These are phyloP conservation scores for Populus hybrid DNA, from an alignment of 441 rosid genomes.

Conservation along the genomic window DNA sequence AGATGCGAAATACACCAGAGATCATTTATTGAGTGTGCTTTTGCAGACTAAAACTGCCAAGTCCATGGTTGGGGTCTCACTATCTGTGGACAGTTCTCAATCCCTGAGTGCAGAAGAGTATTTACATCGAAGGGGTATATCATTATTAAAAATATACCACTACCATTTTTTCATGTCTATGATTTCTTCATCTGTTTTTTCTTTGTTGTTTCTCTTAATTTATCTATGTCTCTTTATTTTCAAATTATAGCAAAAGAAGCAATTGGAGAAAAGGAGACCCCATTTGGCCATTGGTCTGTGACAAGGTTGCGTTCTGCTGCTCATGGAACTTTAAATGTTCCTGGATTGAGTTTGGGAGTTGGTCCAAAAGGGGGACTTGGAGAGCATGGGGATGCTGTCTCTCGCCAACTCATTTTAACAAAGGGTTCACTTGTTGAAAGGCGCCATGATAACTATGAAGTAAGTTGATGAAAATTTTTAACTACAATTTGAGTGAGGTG, in stretches of 20 bases:
- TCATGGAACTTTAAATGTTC: conserved; percentile 85
- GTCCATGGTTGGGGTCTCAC: conserved; percentile 74
- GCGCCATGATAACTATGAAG: conserved; percentile 98
- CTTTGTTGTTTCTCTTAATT: neutral
- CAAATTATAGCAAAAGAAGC: conserved; percentile 80
- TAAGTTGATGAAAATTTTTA: conserved; percentile 51
- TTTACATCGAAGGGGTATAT: conserved; percentile 75
- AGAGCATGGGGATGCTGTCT: conserved; percentile 91
- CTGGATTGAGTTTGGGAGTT: conserved; percentile 75
- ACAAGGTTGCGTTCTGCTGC: conserved; percentile 95
- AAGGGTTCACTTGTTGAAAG: conserved; percentile 94
- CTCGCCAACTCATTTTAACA: conserved; percentile 89
- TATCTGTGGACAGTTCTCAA: conserved; percentile 76
- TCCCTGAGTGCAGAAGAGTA: conserved; percentile 65
- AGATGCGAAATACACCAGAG: neutral
- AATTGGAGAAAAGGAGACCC: conserved; percentile 92
- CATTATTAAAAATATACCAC: conserved; percentile 7
- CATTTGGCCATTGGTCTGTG: conserved; percentile 93
- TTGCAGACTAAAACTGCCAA: conserved; percentile 93
- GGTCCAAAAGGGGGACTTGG: conserved; percentile 99
- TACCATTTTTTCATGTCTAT: neutral
- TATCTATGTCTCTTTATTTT: neutral
- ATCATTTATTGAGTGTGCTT: conserved; percentile 15
- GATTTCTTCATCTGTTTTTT: neutral
- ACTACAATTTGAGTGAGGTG: conserved; percentile 6